Percentiles rank a stretch among this genome's conserved stretches.
Evolutionary conservation across 2,329 filamentous ascomycete genomes (phyloP).

Genomic region (Alternaria viburni): DNA sequence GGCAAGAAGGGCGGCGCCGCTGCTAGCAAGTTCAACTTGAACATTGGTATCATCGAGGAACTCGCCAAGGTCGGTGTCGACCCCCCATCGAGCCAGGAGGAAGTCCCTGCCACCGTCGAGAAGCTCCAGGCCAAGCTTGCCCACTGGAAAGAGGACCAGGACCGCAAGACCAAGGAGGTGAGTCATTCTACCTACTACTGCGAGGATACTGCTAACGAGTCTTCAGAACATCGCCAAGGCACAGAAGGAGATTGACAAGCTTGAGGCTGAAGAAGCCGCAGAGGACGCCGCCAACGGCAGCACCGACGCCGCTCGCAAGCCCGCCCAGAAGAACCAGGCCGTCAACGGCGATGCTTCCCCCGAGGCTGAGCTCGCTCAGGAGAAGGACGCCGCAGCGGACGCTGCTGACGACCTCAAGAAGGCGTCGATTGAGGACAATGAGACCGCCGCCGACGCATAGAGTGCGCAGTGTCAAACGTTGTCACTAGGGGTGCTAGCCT

Average conservation of each 20-base stretch:
- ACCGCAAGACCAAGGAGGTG: slow-evolving; percentile 87
- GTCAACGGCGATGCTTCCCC: slow-evolving; percentile 60
- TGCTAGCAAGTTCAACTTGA: slow-evolving; percentile 79
- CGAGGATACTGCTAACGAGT: slow-evolving; percentile 16
- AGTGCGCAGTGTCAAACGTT: slow-evolving; percentile 1
- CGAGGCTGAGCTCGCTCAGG: slow-evolving; percentile 61
- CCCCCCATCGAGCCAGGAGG: slow-evolving; percentile 83
- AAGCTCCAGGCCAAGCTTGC: slow-evolving; percentile 92
- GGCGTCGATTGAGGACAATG: slow-evolving; percentile 63
- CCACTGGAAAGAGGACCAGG: slow-evolving; percentile 90
- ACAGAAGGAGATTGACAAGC: slow-evolving; percentile 89
- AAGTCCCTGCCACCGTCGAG: slow-evolving; percentile 79
- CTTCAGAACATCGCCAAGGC: slow-evolving; percentile 92
- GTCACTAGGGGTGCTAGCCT: slow-evolving; percentile 9
- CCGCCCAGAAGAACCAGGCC: slow-evolving; percentile 57
- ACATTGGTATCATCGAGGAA: slow-evolving; percentile 90
- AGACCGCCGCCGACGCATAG: slow-evolving; percentile 35
- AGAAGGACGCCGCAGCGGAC: slow-evolving; percentile 66
- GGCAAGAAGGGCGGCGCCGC: slow-evolving; percentile 75
- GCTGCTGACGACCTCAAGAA: slow-evolving; percentile 66
- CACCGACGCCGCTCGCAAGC: slow-evolving; percentile 63
- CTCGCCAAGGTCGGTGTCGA: slow-evolving; percentile 83
- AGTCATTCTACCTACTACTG: slow-evolving; percentile 45
- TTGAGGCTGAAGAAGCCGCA: slow-evolving; percentile 73
- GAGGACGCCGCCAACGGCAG: slow-evolving; percentile 55